Evolutionary conservation across 139 green algal genomes (phyloP).

Genomic region (Diplosphaera chodatii): DNA sequence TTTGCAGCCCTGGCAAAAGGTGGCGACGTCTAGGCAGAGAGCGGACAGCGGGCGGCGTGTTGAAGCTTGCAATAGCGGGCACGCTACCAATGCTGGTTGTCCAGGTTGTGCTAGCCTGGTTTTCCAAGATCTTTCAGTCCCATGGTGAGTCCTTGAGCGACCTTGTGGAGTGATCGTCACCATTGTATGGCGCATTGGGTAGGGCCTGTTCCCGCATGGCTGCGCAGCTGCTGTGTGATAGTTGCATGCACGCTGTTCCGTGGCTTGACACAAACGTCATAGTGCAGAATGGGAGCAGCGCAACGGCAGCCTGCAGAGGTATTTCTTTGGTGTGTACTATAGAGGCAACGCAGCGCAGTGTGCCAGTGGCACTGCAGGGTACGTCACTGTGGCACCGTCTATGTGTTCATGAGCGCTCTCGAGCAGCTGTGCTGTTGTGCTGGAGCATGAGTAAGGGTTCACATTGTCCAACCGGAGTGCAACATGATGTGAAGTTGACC

Average conservation of each 20-base stretch:
- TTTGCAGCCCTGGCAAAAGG: neutral
- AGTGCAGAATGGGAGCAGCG: neutral
- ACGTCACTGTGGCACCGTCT: too few species aligned
- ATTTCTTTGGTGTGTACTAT: conserved; percentile 12
- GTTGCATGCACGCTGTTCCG: too few species aligned
- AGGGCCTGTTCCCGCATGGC: too few species aligned
- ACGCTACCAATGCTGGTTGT: conserved; percentile 1
- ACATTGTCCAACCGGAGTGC: too few species aligned
- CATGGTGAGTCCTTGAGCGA: neutral
- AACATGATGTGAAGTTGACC: too few species aligned
- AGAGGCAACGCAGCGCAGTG: conserved; percentile 5
- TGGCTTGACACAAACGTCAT: too few species aligned
- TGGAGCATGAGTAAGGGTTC: too few species aligned
- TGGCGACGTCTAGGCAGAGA: neutral
- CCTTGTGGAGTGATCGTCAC: too few species aligned
- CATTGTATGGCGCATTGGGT: too few species aligned
- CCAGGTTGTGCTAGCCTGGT: conserved; percentile 10
- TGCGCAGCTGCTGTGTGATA: too few species aligned
- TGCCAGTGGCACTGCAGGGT: neutral
- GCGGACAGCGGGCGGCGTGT: neutral
- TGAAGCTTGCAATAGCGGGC: neutral
- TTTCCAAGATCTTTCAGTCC: conserved; percentile 7
- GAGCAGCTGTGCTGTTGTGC: too few species aligned
- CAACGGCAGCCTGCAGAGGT: neutral
- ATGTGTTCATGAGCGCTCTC: too few species aligned